Conservation (phyloP, 106 monocot genomes). For the Agapanthus africanus region DNA sequence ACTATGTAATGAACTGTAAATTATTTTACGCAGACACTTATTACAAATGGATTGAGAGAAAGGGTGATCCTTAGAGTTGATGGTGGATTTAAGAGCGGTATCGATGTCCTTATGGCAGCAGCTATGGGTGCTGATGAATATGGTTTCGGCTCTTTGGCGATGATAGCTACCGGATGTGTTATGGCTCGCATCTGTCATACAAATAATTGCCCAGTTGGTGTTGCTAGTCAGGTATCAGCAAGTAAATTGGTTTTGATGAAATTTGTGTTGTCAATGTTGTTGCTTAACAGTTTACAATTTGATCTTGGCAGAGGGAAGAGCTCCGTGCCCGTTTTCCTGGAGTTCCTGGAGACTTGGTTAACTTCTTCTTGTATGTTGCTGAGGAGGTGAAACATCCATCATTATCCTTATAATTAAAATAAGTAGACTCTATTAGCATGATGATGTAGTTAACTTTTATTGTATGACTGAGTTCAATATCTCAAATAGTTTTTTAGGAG, state of each 20-base stretch:
- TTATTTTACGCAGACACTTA: constrained; percentile 60
- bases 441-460: not conserved
- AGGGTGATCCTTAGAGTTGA: constrained; percentile 94
- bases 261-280: not conserved
- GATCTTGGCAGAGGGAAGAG: constrained; percentile 71
- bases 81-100: constrained; percentile 97
- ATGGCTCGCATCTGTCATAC: constrained; percentile 99
- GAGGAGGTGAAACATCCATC: constrained; percentile 58
- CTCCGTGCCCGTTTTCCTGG: constrained; percentile 99
- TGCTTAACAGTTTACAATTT: not conserved
- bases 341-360: constrained; percentile 97
- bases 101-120: constrained; percentile 97
- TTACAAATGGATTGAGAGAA: constrained; percentile 87
- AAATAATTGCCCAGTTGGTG: constrained; percentile 98
- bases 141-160: constrained; percentile 98
- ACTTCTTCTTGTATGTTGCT: constrained; percentile 93
- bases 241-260: not conserved
- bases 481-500: too few relatives aligned
- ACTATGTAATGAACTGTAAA: not conserved
- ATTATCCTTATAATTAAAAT: not conserved
- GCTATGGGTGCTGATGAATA: constrained; percentile 98
- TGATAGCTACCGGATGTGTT: constrained; percentile 99
- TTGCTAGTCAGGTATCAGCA: constrained; percentile 81
- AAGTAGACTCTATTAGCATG: not conserved
- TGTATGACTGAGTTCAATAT: not conserved